A percentile compares a stretch with the other conserved stretches of the same genome.
phyloP scores from a whole-genome alignment of 176 grass and related monocot genomes.

The Tillandsia leiboldiana region DNA sequence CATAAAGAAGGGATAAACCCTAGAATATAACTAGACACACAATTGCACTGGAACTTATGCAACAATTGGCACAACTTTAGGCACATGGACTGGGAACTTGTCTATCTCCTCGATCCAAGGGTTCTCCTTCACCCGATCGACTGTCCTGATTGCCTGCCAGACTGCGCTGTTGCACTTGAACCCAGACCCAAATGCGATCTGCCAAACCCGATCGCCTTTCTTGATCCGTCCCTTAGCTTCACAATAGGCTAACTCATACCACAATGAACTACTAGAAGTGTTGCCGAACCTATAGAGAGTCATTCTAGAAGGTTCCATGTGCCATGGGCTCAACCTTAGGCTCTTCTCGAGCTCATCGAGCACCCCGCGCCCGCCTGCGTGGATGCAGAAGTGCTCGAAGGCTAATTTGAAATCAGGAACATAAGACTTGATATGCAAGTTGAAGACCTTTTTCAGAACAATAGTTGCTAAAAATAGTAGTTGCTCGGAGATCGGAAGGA shows the following conservation, averaged over 20 bases:
- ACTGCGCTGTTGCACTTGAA: conserved; percentile 91
- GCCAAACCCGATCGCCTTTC: conserved; percentile 56
- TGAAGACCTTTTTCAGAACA: conserved; percentile 55
- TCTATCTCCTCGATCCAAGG: conserved; percentile 56
- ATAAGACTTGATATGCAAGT: conserved; percentile 45
- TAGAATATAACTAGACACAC: no score
- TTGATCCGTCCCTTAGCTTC: conserved; percentile 60
- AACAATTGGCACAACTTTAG: conserved; percentile 46
- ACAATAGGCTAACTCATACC: conserved; percentile 89
- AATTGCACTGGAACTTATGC: background rate
- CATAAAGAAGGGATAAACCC: no score
- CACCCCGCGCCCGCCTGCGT: conserved; percentile 72
- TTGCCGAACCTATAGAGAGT: conserved; percentile 90
- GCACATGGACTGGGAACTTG: conserved; percentile 46
- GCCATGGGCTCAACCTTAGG: conserved; percentile 57
- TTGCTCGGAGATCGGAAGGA: conserved; percentile 81
- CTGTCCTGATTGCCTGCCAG: conserved; percentile 47
- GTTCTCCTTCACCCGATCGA: conserved; percentile 36
- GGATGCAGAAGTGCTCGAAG: conserved; percentile 98
- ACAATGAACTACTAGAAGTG: conserved; percentile 89
- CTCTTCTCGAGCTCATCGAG: conserved; percentile 80
- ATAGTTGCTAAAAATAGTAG: conserved; percentile 64
- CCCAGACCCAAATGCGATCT: conserved; percentile 71
- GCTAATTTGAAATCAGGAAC: conserved; percentile 80
- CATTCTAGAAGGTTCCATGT: conserved; percentile 90